Base-by-base conservation (phyloP, 306 rosid species). In the Styphnolobium japonicum region DNA sequence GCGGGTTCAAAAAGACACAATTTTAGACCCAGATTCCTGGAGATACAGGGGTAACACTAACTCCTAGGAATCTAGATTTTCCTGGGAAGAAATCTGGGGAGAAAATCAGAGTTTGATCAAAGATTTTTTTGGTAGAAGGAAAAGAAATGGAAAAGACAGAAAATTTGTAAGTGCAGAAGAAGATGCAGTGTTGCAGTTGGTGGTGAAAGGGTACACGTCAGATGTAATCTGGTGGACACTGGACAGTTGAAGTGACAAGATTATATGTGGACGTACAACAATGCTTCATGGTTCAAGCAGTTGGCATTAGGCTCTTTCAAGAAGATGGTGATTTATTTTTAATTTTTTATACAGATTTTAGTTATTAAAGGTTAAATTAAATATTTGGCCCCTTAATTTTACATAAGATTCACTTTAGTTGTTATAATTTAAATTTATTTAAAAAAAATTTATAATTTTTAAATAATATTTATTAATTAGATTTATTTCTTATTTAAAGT, bases 201-300 rank as follows among this genome's bases (percentile, higher is more conserved):
- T 25, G 48, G 67, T 39, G 42, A 37, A 53, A 29, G 61, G 14
- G 55, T 25, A 43, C 65, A 81, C 85, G 80, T 67, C 64, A 10
- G 5, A 65, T 21, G 62, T 2, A 66, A 66, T n/a, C 53, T 31
- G 25, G 46, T 51, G 79, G 42, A 42, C 49, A 23, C 0, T 14
- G n/a, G 11, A 2, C 0, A 53, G 14, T 7, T 7, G 27, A 10
- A 51, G 3, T n/a, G 55, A 48, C 55, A 14, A 42, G 15, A 42
- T 53, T 18, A 7, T 19, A 10, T 21, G 58, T 36, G 40, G 40
- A 7, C 5, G 31, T 3, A 27, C 31, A 3, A 27, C 31, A 27
- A 27, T 27, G 31, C 31, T n/a, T n/a, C n/a, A n/a, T n/a, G n/a
- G n/a, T 1, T 27, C 31, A 1, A 27, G 2, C 31, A 1, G 1